Evolutionary conservation across 495 filamentous ascomycete species (phyloP).

Genomic region (Hypomontagnella submonticulosa): DNA sequence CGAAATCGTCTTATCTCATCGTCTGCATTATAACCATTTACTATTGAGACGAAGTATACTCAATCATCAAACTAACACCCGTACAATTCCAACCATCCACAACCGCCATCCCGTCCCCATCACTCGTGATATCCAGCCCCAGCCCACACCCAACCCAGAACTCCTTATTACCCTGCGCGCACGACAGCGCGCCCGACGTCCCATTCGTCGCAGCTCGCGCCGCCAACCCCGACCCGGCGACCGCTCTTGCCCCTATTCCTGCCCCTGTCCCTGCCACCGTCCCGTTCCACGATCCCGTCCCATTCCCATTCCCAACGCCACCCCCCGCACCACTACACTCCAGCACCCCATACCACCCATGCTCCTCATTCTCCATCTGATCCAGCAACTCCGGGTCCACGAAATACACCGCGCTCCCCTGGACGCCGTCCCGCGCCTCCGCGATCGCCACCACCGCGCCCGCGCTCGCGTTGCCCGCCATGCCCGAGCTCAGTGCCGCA

Average conservation of each 20-base stretch:
- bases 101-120: slow-evolving; percentile 22
- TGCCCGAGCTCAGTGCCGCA: not conserved
- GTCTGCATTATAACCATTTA: too few species aligned
- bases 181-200: slow-evolving; percentile 4
- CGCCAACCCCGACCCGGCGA: too few species aligned
- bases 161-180: slow-evolving; percentile 21
- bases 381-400: slow-evolving; percentile 12
- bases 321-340: slow-evolving; percentile 6
- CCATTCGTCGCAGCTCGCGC: not conserved
- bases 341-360: slow-evolving; percentile 23
- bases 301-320: too few species aligned
- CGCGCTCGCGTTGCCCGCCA: slow-evolving; percentile 3
- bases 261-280: too few species aligned
- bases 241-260: too few species aligned
- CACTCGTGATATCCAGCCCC: slow-evolving; percentile 28
- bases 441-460: slow-evolving; percentile 14
- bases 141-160: slow-evolving; percentile 33
- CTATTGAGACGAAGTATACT: slow-evolving; percentile 2
- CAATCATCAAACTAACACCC: slow-evolving; percentile 21
- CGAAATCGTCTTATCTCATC: too few species aligned
- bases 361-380: slow-evolving; percentile 11
- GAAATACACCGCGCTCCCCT: slow-evolving; percentile 28
- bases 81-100: slow-evolving; percentile 35
- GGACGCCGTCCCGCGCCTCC: slow-evolving; percentile 3
- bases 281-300: too few species aligned